These are phyloP conservation scores for Bipolaris bicolor DNA, from an alignment of 2,329 filamentous ascomycete genomes.

Conservation along the genomic window DNA sequence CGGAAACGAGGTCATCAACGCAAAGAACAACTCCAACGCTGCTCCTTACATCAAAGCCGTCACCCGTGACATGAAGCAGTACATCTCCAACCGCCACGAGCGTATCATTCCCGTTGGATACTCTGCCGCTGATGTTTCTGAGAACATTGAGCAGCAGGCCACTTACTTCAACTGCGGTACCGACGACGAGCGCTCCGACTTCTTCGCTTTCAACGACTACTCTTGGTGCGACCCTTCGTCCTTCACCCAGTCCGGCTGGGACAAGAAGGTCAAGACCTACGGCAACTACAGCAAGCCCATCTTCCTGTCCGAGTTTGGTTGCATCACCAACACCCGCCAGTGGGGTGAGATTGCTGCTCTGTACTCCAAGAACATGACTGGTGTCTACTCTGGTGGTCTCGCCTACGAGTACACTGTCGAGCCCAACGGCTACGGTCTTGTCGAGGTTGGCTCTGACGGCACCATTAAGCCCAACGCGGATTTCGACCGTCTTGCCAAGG, in stretches of 20 bases:
- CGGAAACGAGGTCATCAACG: slow-evolving; percentile 78
- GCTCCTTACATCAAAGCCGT: slow-evolving; percentile 75
- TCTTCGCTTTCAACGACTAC: slow-evolving; percentile 90
- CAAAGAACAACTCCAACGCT: slow-evolving; percentile 65
- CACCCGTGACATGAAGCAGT: slow-evolving; percentile 80
- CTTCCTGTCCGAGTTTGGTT: slow-evolving; percentile 95
- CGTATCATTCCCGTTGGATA: slow-evolving; percentile 78
- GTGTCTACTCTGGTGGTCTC: slow-evolving; percentile 91
- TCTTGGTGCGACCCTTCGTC: slow-evolving; percentile 69
- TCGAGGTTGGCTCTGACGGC: slow-evolving; percentile 62
- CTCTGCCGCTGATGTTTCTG: slow-evolving; percentile 82
- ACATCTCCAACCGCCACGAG: slow-evolving; percentile 71
- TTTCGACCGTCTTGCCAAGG: slow-evolving; percentile 63
- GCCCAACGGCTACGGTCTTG: slow-evolving; percentile 75
- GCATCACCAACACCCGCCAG: slow-evolving; percentile 78
- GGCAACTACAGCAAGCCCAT: slow-evolving; percentile 54
- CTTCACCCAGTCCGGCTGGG: slow-evolving; percentile 77
- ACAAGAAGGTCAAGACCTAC: slow-evolving; percentile 53
- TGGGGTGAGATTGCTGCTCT: slow-evolving; percentile 81
- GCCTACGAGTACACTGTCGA: slow-evolving; percentile 88
- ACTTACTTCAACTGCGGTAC: slow-evolving; percentile 92
- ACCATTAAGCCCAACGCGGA: slow-evolving; percentile 66
- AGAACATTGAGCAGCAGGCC: slow-evolving; percentile 85
- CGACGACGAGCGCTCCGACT: slow-evolving; percentile 83
- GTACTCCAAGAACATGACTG: slow-evolving; percentile 82